phyloP scores from a whole-genome alignment of 179 eudicot genomes.

The Beta macrorhiza region DNA sequence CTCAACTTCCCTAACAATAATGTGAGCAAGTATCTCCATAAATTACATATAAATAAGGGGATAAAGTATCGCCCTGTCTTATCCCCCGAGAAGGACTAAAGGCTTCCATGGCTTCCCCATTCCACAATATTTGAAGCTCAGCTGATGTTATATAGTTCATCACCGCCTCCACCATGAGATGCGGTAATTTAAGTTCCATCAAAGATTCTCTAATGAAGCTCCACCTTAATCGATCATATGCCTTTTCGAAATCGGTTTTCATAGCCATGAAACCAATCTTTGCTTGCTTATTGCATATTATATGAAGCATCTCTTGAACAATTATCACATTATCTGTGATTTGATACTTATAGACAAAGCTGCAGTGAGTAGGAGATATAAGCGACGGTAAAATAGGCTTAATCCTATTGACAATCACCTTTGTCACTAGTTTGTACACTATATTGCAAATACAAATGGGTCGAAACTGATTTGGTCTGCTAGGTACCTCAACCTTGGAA shows the following conservation, averaged over 20 bases:
- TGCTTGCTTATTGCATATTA: neutral
- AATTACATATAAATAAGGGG: neutral
- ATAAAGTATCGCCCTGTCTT: constrained; percentile 4
- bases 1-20: neutral
- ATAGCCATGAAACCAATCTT: neutral
- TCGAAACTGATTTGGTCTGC: neutral
- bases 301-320: neutral
- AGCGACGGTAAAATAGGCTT: neutral
- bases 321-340: constrained; percentile 11
- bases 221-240: constrained; percentile 2
- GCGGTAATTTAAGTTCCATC: neutral
- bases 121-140: neutral
- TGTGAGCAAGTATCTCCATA: neutral
- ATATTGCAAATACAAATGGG: constrained; percentile 11
- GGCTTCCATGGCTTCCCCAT: neutral
- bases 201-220: neutral
- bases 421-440: neutral
- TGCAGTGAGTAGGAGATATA: neutral
- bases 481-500: neutral
- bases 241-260: neutral
- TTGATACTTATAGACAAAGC: neutral
- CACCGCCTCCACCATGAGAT: neutral
- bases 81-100: neutral
- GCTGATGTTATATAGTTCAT: neutral
- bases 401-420: neutral